Evolutionary conservation across 805 yeast genomes (phyloP).

Genomic region (Saccharomycopsis guyanensis): DNA sequence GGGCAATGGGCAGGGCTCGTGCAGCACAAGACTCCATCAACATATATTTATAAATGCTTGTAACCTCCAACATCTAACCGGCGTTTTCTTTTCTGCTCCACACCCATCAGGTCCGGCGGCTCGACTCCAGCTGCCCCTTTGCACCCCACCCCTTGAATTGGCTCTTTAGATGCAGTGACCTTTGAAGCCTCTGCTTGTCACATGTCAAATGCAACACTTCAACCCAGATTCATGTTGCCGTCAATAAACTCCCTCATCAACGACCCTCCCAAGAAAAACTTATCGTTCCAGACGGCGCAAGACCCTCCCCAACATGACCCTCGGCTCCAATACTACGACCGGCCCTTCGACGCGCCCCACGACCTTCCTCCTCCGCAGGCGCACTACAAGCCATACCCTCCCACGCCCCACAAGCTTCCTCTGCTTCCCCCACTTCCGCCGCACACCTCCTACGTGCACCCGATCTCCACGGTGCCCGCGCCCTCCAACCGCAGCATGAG

Average conservation of each 20-base stretch:
- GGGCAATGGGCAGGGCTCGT: neutral
- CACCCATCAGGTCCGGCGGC: too few species aligned
- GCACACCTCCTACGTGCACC: neutral
- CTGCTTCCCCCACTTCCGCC: constrained; percentile 2
- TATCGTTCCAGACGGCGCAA: neutral
- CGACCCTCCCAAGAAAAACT: neutral
- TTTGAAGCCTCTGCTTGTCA: neutral
- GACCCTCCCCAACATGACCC: neutral
- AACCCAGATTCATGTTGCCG: constrained; percentile 1
- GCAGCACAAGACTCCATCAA: neutral
- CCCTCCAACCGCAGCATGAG: neutral
- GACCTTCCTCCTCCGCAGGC: neutral
- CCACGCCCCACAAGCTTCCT: neutral
- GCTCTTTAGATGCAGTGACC: too few species aligned
- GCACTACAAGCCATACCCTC: neutral
- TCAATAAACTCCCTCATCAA: constrained; percentile 7
- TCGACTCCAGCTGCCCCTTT: too few species aligned
- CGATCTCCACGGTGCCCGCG: neutral
- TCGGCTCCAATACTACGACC: neutral
- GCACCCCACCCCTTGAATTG: too few species aligned
- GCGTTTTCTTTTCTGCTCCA: too few species aligned
- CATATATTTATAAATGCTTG: neutral
- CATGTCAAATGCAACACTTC: neutral
- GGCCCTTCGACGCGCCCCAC: neutral
- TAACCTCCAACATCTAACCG: neutral